Conservation (phyloP, 2,329 filamentous ascomycete species). For the Alternaria brassicae region DNA sequence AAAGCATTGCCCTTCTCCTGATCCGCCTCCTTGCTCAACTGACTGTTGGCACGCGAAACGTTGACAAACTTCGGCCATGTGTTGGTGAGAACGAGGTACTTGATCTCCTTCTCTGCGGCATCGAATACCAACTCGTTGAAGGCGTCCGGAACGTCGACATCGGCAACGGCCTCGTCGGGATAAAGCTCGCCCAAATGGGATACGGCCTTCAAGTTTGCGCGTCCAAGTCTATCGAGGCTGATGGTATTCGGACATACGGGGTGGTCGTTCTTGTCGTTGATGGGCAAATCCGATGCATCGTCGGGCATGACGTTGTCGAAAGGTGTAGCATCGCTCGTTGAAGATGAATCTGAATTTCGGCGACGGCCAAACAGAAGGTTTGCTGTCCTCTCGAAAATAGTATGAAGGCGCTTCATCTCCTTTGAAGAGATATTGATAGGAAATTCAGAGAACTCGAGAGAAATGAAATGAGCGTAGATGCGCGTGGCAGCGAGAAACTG, state of each 20-base stretch:
- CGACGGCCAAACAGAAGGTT: conserved; percentile 27
- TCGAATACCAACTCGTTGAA: conserved; percentile 43
- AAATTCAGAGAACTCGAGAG: conserved; percentile 44
- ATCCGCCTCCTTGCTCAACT: conserved; percentile 22
- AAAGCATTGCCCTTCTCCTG: conserved; percentile 21
- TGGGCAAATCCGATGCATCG: conserved; percentile 18
- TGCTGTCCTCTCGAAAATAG: conserved; percentile 36
- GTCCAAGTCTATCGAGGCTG: conserved; percentile 38
- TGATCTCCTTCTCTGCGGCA: conserved; percentile 42
- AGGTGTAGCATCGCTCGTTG: conserved; percentile 34
- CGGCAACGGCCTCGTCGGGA: conserved; percentile 24
- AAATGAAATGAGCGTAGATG: conserved; percentile 47
- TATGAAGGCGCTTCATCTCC: conserved; percentile 38
- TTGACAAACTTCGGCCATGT: conserved; percentile 49
- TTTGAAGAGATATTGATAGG: conserved; percentile 46
- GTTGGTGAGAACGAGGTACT: conserved; percentile 47
- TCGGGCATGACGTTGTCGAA: conserved; percentile 33
- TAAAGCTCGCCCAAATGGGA: conserved; percentile 28
- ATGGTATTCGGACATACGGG: neutral
- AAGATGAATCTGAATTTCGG: conserved; percentile 24
- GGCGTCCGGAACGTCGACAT: conserved; percentile 31
- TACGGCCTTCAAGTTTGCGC: conserved; percentile 39
- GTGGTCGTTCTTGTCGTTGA: conserved; percentile 22
- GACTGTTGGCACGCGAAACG: conserved; percentile 29
- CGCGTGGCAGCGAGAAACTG: conserved; percentile 42